A percentile compares a stretch with the other conserved stretches of the same genome.
phyloP scores from a whole-genome alignment of 176 grass and related monocot genomes.

The Zoysia japonica region DNA sequence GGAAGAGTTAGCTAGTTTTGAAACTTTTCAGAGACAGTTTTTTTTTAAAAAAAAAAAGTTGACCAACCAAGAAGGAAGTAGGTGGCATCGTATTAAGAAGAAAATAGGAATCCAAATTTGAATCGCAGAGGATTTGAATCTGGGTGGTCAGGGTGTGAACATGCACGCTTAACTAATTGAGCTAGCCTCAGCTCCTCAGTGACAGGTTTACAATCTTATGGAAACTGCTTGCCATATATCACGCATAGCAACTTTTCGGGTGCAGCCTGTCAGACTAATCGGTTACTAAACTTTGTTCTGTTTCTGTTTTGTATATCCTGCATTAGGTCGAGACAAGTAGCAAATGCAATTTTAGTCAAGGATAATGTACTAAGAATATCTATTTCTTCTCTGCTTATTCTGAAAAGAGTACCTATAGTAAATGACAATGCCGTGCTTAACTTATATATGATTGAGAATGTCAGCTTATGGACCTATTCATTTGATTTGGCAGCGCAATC shows the following conservation, averaged over 20 bases:
- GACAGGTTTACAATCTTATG: conserved; percentile 2
- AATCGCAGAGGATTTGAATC: no score
- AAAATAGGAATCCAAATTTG: no score
- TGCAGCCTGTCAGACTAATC: background rate
- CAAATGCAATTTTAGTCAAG: conserved; percentile 8
- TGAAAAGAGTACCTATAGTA: background rate
- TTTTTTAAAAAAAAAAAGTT: no score
- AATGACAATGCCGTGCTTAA: conserved; percentile 5
- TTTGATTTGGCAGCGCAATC: conserved; percentile 78
- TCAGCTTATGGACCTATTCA: conserved; percentile 12
- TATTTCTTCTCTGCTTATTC: background rate
- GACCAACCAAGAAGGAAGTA: no score
- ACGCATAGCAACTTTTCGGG: conserved; percentile 10
- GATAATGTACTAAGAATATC: background rate
- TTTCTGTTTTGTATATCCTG: background rate
- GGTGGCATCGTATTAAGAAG: no score
- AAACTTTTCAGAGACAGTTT: conserved; percentile 14
- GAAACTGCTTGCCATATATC: background rate
- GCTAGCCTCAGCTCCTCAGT: background rate
- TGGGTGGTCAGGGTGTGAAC: no score
- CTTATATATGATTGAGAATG: conserved; percentile 4
- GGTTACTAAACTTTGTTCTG: conserved; percentile 6
- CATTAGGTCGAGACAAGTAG: background rate
- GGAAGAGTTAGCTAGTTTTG: background rate
- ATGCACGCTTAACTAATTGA: no score